Evolutionary conservation across 306 rosid species (phyloP), one percentile per base, ranked within the genome.

Genomic region (Malus orientalis): DNA sequence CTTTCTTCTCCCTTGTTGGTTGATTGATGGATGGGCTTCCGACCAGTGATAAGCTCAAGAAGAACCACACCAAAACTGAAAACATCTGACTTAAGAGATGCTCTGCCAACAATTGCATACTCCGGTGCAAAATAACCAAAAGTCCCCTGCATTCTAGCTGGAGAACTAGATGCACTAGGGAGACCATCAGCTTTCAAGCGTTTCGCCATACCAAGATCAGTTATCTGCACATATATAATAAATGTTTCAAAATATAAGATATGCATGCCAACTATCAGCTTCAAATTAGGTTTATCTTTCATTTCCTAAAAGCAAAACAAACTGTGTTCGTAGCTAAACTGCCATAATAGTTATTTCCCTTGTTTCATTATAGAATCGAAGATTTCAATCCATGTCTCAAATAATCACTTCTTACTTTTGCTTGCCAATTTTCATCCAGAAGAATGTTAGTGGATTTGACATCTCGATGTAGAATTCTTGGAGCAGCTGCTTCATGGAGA

Each of bases 71-170:
- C 99, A 36, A 95, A 95, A 75, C 99, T 95, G 81, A 92, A 95
- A 70, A 95, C 97, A 66, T 95, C 99, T 0, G 99, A 95, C 78
- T 92, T 91, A 42, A 87, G 88, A 84, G 99, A 95, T 57, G 93
- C 88, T 88, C 88, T 88, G 69, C 99, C 99, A 80, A 88, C 75
- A 69, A 92, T 90, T 23, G 96, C 97, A 88, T 91, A 89, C 90
- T 95, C 99, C 9, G 99, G 99, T 59, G 99, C 99, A 85, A 95
- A 95, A 85, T 95, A 95, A n/a, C 99, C 99, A 84, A 95, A 95
- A 79, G 99, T 95, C 69, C 99, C 97, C 67, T 95, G 94, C 97
- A 92, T 89, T 84, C 93, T 90, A 61, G 88, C 96, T 30, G 99
- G 96, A 76, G 99, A 92, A 85, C 78, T 86, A n/a, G 99, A 88